These are phyloP conservation scores for Symbiodinium pilosum DNA, from an alignment of 73 alveolate genomes.

Conservation along the genomic window DNA sequence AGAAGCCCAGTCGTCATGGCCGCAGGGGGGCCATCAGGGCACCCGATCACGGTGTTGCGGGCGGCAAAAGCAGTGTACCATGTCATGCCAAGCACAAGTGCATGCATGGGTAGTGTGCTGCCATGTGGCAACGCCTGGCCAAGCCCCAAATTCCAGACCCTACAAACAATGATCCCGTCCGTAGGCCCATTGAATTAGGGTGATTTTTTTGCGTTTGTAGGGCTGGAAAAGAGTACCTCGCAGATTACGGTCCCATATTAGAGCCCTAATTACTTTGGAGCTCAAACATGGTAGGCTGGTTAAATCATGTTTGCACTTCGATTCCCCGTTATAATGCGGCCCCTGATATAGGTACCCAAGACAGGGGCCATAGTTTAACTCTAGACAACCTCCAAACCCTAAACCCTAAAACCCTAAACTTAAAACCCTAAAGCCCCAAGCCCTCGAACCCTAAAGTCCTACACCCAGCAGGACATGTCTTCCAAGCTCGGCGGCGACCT, in stretches of 20 bases:
- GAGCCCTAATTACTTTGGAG: too few relatives aligned
- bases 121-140: background rate
- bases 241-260: too few relatives aligned
- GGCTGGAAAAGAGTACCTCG: too few relatives aligned
- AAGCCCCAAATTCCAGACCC: too few relatives aligned
- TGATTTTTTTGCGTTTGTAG: too few relatives aligned
- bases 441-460: background rate
- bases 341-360: too few relatives aligned
- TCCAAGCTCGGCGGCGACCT: conserved; percentile 9
- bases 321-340: too few relatives aligned
- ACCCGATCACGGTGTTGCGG: background rate
- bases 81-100: background rate
- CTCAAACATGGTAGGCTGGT: too few relatives aligned
- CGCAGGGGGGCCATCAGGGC: background rate
- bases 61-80: background rate
- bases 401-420: background rate
- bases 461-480: background rate
- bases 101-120: background rate
- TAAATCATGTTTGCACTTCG: too few relatives aligned
- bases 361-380: too few relatives aligned
- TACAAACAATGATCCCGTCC: too few relatives aligned
- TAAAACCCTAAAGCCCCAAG: background rate
- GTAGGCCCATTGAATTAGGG: too few relatives aligned
- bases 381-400: background rate
- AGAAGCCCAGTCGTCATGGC: background rate